Evolutionary conservation across 73 alveolate species (phyloP).

Genomic region (Paramecium tetraurelia): DNA sequence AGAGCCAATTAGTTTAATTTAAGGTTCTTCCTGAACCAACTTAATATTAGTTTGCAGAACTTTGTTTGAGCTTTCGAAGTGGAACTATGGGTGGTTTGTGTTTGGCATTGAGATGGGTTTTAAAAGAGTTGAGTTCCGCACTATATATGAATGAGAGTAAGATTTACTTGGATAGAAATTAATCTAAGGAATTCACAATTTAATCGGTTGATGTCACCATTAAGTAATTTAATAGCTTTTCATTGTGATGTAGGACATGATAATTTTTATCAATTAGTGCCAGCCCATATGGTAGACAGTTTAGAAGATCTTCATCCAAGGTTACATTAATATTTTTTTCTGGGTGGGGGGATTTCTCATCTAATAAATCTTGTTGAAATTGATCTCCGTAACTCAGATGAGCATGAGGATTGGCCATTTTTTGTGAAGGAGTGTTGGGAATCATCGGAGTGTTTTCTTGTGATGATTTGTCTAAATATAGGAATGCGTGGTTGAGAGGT

Average conservation of each 20-base stretch:
- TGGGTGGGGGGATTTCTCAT: background rate
- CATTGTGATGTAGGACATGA: background rate
- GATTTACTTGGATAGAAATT: background rate
- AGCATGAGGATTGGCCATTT: background rate
- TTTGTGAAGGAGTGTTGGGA: background rate
- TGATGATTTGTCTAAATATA: background rate
- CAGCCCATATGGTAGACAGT: conserved; percentile 28
- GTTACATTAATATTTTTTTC: background rate
- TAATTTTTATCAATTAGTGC: background rate
- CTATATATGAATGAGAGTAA: background rate
- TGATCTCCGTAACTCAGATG: background rate
- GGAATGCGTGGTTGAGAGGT: background rate
- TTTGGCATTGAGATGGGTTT: background rate
- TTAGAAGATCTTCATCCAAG: background rate
- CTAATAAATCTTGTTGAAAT: background rate
- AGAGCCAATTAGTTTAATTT: background rate
- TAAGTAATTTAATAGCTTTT: background rate
- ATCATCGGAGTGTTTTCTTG: background rate
- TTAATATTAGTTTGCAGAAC: background rate
- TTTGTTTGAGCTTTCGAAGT: background rate
- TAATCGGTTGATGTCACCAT: background rate
- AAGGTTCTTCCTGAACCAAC: background rate
- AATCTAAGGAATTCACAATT: background rate
- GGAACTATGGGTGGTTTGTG: background rate
- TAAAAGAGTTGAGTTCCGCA: background rate